Percentiles rank a stretch among this genome's conserved stretches.
These are phyloP conservation scores for Botrytis fabae DNA, from an alignment of 2,329 filamentous ascomycete genomes.

Conservation along the genomic window DNA sequence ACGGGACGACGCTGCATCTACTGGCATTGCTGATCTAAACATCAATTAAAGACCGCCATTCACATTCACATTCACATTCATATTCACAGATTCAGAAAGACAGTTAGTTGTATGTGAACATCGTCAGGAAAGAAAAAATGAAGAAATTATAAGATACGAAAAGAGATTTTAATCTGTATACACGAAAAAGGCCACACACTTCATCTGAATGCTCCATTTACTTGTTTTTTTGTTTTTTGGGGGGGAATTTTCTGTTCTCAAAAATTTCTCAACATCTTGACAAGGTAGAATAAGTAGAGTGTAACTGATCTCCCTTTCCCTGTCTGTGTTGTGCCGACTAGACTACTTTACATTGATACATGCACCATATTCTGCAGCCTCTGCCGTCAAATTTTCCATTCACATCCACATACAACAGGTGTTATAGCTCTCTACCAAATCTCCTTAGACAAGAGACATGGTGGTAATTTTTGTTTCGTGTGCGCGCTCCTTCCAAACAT, in stretches of 20 bases:
- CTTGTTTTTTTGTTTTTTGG: neutral
- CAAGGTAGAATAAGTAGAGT: constrained; percentile 13
- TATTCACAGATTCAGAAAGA: neutral
- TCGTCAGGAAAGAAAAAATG: neutral
- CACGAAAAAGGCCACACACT: constrained; percentile 8
- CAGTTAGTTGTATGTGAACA: neutral
- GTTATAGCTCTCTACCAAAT: constrained; percentile 24
- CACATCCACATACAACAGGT: constrained; percentile 33
- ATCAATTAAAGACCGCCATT: neutral
- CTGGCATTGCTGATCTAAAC: neutral
- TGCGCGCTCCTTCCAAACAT: constrained; percentile 18
- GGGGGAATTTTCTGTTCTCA: constrained; percentile 5
- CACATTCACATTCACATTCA: neutral
- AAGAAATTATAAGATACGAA: neutral
- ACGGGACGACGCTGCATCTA: neutral
- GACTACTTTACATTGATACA: constrained; percentile 18
- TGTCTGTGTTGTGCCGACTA: constrained; percentile 13
- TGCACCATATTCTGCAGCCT: constrained; percentile 31
- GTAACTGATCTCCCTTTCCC: constrained; percentile 11
- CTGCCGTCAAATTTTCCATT: constrained; percentile 32
- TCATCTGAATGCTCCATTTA: constrained; percentile 14
- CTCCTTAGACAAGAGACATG: neutral
- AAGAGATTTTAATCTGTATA: constrained; percentile 4
- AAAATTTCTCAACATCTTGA: constrained; percentile 20
- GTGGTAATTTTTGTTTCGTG: constrained; percentile 6